Percentiles rank a stretch among this genome's conserved stretches.
These are phyloP conservation scores for Aethionema arabicum DNA, from an alignment of 345 rosid genomes.

Conservation along the genomic window DNA sequence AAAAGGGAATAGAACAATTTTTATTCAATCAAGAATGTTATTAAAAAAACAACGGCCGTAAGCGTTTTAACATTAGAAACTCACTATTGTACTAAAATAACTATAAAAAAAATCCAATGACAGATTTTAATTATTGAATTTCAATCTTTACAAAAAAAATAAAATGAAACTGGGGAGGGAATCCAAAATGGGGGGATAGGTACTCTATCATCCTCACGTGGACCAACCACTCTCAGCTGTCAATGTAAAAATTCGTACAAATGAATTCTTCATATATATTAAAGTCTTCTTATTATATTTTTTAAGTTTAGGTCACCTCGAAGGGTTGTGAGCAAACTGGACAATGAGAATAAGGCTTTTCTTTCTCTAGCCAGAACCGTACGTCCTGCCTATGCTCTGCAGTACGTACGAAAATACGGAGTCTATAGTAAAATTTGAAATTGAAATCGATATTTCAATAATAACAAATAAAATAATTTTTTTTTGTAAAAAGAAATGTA, in stretches of 20 bases:
- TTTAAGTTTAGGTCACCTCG: conserved; percentile 46
- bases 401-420: too few relatives aligned
- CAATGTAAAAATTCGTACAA: conserved; percentile 5
- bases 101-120: conserved; percentile 23
- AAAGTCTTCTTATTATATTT: neutral
- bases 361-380: conserved; percentile 97
- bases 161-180: conserved; percentile 26
- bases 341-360: conserved; percentile 67
- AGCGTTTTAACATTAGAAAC: conserved; percentile 29
- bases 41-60: conserved; percentile 29
- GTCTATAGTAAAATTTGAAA: too few relatives aligned
- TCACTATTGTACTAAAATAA: conserved; percentile 18
- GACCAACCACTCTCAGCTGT: conserved; percentile 88
- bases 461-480: too few relatives aligned
- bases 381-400: conserved; percentile 96
- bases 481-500: too few relatives aligned
- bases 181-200: conserved; percentile 44
- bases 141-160: conserved; percentile 9
- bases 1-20: conserved; percentile 29
- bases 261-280: neutral
- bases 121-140: conserved; percentile 1
- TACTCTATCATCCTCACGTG: conserved; percentile 62
- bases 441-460: too few relatives aligned
- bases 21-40: conserved; percentile 31
- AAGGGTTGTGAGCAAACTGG: conserved; percentile 86